Base-by-base conservation (phyloP, 805 yeast genomes). In the Cephaloascus fragrans region DNA sequence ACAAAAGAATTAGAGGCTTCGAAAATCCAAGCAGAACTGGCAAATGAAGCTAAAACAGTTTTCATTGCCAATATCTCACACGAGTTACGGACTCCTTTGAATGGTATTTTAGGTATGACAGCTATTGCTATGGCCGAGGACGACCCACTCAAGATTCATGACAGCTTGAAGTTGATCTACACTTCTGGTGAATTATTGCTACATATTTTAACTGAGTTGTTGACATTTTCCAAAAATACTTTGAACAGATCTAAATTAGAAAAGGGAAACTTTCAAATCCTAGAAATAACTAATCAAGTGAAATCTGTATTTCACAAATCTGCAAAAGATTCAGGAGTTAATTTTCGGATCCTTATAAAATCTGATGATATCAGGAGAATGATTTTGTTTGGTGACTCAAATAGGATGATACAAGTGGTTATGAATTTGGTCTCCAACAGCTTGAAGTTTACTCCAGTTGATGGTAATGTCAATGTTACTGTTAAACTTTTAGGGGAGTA, bases 51-150 rank as follows among this genome's bases (percentile, higher is more conserved):
- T 3, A 93, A 93, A 53, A 89, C 97, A 4, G 88, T 86, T 4
- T 87, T 87, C 55, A 81, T 87, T 50, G 96, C 96, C 2, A 85
- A 89, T 48, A 88, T 87, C 15, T 85, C 96, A 0, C 96, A 87
- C 57, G 98, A 93, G 62, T 68, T 93, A 52, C 75, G 97, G 49
- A 93, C 97, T 0, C 98, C 98, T 2, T 66, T 93, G 45, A 93
- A 93, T 57, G 98, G 98, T 55, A 93, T 93, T 33, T 64, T 93
- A 39, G 97, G 97, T 45, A 85, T 90, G 89, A 85, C 97, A 0
- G 83, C 95, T 2, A 83, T 90, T 41, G 89, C 96, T 4, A 78
- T 88, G 84, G 93, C 84, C 17, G 97, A 93, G 54, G 10, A 12
- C 19, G 90, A 85, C 47, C 68, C 69, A 3, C 58, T 66, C 10